Conservation (phyloP, 2,329 filamentous ascomycete genomes). For the Lachnellula hyalina region DNA sequence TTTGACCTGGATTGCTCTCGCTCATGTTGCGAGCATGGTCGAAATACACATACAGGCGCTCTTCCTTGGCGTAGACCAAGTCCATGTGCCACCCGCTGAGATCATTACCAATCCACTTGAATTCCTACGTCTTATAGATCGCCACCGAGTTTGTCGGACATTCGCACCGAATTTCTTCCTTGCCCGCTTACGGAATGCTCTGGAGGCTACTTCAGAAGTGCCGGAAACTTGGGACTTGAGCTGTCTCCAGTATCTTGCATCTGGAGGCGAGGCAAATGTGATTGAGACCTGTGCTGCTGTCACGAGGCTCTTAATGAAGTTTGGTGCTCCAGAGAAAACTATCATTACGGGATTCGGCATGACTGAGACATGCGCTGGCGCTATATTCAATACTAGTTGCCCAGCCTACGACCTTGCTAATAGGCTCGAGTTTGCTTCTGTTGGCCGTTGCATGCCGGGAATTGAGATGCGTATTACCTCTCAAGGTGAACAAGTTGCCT, state of each 20-base stretch:
- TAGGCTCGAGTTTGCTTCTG: conserved; percentile 30
- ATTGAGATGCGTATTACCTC: conserved; percentile 36
- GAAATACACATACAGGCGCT: conserved; percentile 49
- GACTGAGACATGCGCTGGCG: conserved; percentile 49
- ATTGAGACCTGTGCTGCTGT: conserved; percentile 30
- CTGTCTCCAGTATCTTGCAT: conserved; percentile 31
- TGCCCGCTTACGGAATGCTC: conserved; percentile 4
- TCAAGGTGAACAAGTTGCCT: conserved; percentile 5
- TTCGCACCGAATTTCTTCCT: conserved; percentile 44
- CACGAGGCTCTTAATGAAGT: conserved; percentile 27
- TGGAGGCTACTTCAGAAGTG: background rate
- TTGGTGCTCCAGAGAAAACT: conserved; percentile 32
- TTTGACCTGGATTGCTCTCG: conserved; percentile 40
- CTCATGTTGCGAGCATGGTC: conserved; percentile 48
- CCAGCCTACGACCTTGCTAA: conserved; percentile 36
- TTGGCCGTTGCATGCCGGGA: conserved; percentile 37
- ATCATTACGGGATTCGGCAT: conserved; percentile 42
- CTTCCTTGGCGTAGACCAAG: conserved; percentile 36
- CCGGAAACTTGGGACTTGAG: conserved; percentile 24
- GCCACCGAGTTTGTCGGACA: conserved; percentile 37
- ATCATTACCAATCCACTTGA: conserved; percentile 35
- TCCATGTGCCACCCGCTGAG: conserved; percentile 41
- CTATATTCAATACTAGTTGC: conserved; percentile 37
- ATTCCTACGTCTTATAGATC: conserved; percentile 37
- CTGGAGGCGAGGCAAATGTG: conserved; percentile 43